These are phyloP conservation scores for Meripilus lineatus DNA, from an alignment of 1,284 basidiomycete genomes.

Conservation along the genomic window DNA sequence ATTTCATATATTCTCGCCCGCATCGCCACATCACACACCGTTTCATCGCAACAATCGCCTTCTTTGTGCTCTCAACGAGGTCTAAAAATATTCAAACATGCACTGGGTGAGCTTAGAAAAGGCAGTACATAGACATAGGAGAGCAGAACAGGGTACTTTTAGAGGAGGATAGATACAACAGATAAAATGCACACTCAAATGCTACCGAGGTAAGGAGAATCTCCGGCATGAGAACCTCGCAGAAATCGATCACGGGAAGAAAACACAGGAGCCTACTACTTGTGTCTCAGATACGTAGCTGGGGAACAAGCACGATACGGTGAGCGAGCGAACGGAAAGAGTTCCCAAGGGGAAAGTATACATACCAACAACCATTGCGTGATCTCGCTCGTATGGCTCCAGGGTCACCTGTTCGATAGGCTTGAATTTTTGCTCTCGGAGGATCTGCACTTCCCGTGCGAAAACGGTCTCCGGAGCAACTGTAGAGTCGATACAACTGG, in stretches of 20 bases:
- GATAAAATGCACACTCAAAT: constrained; percentile 16
- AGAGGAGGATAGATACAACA: constrained; percentile 20
- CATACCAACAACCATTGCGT: constrained; percentile 76
- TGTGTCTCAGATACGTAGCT: constrained; percentile 54
- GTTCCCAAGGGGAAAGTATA: neutral
- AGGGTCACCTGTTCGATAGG: constrained; percentile 92
- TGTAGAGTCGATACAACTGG: constrained; percentile 98
- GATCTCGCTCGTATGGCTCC: constrained; percentile 81
- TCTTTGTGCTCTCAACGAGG: no score
- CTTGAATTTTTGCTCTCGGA: constrained; percentile 83
- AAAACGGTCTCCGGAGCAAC: constrained; percentile 89
- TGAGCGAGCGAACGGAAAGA: no score
- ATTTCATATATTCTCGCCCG: no score
- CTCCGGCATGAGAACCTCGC: constrained; percentile 1
- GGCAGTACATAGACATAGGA: constrained; percentile 8
- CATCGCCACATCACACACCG: neutral
- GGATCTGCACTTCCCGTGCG: constrained; percentile 81
- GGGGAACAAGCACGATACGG: constrained; percentile 4
- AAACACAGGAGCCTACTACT: constrained; percentile 14
- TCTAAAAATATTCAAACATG: neutral
- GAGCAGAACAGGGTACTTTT: constrained; percentile 19
- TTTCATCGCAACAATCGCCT: no score
- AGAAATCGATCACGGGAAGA: constrained; percentile 1
- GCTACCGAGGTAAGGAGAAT: constrained; percentile 11
- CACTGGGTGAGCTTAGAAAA: neutral